Evolutionary conservation across 2,329 filamentous ascomycete genomes (phyloP), one percentile per base, ranked within the genome.

Genomic region (Phaeomoniella chlamydospora): DNA sequence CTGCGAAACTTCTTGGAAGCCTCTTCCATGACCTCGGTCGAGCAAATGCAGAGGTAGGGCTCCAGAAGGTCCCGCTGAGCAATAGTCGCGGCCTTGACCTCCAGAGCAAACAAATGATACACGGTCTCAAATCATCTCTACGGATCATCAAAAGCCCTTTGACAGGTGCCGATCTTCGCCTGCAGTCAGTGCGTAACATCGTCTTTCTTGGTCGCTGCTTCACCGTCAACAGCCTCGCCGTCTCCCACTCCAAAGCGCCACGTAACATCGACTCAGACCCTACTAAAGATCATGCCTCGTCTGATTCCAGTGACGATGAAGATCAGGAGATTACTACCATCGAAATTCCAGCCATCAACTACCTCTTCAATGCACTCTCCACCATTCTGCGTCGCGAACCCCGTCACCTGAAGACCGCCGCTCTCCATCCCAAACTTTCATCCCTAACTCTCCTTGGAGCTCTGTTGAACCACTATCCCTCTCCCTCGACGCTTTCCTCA

Each of bases 1-100:
- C 85, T 13, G 73, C 86, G 9, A 77, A 74, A 41, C 64, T 96
- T 13, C 61, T 87, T 29, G 79, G 79, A 33, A 66, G 70, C n/a
- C 90, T 83, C 56, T 76, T 94, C 46, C 72, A 77, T 3, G 82
- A 94, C 53, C 76, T 93, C 43, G 81, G 80, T 15, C 69, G 70
- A 40, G 70, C 70, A 6, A 75, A 72, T 48, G 70, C 67, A 31
- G 63, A 64, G 18, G 54, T 51, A 18, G 68, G 67, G 9, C 62
- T 74, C 39, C 58, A 58, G 17, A 64, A 61, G 2, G 55, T 85
- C 33, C 73, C 78, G 2, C 60, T 94, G 10, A 53, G 62, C 30
- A 80, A 85, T 15, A 80, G 79, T 2, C 65, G 77, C 37, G 88
- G 85, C 1, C 64, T 94, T 15, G 60, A 67, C 17, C 62, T 96